Base-by-base conservation (phyloP, 345 rosid genomes). In the Citrus sp. region DNA sequence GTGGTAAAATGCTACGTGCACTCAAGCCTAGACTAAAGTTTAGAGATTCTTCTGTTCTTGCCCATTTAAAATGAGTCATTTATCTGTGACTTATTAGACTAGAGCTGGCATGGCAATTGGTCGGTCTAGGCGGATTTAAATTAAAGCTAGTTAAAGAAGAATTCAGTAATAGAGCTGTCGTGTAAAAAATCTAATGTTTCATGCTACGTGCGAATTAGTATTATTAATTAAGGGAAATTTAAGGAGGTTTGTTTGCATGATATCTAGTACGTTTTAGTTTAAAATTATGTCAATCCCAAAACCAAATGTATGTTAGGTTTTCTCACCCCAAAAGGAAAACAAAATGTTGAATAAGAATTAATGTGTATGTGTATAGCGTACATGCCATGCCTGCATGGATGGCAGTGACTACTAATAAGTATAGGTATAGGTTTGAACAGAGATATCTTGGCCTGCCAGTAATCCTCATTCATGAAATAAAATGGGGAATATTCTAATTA, bases 401-500 rank as follows among this genome's bases (percentile, higher is more conserved):
- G 73, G 34, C 56, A 42, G 74, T 73, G 75, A 46, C 51, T 22
- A 60, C 80, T 22, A 59, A n/a, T 59, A n/a, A 59, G 27, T n/a
- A 19, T 68, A 38, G 70, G 54, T 66, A 72, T 72, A 80, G 79
- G 38, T 40, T 32, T 76, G 64, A 67, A 73, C 73, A 68, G 60
- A 71, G 79, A 60, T 78, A 67, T 74, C 70, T 74, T 63, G 83
- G 80, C 76, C 80, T 79, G 80, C 80, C 14, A 73, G 77, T 83
- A 85, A 83, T 79, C 80, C 82, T 78, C 75, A 70, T 80, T 84
- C 77, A 63, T 61, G 74, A 81, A 84, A 84, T 77, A 77, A 77
- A 84, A 82, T 38, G 25, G 70, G 69, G 78, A 84, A 88, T 86
- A 86, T 82, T 85, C 84, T 62, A 73, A 77, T 79, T 76, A 70